Percentiles rank a stretch among this genome's conserved stretches.
These are phyloP conservation scores for Yamadazyma songkhlaensis DNA, from an alignment of 1,139 yeast species.

Conservation along the genomic window DNA sequence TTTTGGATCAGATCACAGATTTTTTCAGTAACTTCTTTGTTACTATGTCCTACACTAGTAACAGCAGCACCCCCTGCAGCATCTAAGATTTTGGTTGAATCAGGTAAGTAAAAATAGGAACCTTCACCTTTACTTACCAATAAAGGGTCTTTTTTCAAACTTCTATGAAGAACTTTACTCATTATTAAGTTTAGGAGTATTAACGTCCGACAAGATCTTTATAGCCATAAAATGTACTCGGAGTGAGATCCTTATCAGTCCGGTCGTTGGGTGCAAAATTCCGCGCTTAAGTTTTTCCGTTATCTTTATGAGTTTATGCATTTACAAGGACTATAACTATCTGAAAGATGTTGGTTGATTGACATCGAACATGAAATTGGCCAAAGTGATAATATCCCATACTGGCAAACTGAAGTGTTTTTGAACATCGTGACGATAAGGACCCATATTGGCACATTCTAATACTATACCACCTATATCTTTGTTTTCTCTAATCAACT, in stretches of 20 bases:
- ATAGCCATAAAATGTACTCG: too few species aligned
- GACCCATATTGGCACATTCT: conserved; percentile 28
- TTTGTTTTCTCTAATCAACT: conserved; percentile 12
- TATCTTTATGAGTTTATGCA: too few species aligned
- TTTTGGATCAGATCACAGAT: conserved; percentile 46
- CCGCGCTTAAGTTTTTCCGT: too few species aligned
- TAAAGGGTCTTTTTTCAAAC: background rate
- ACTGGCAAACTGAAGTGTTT: conserved; percentile 16
- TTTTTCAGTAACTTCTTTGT: conserved; percentile 42
- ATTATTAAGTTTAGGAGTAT: background rate
- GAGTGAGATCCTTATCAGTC: too few species aligned
- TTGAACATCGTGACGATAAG: conserved; percentile 18
- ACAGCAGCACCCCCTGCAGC: conserved; percentile 65
- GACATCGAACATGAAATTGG: conserved; percentile 11
- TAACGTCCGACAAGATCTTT: too few species aligned
- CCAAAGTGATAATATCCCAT: conserved; percentile 22
- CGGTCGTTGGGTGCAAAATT: too few species aligned
- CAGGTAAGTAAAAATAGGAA: background rate
- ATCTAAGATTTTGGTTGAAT: conserved; percentile 32
- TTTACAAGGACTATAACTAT: background rate
- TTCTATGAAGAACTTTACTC: conserved; percentile 1
- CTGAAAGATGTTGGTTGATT: conserved; percentile 5
- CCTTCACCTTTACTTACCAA: conserved; percentile 1
- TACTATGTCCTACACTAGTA: conserved; percentile 55
- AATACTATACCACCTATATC: conserved; percentile 22